These are phyloP conservation scores for Auricularia cornea DNA, from an alignment of 768 basidiomycete genomes.

Conservation along the genomic window DNA sequence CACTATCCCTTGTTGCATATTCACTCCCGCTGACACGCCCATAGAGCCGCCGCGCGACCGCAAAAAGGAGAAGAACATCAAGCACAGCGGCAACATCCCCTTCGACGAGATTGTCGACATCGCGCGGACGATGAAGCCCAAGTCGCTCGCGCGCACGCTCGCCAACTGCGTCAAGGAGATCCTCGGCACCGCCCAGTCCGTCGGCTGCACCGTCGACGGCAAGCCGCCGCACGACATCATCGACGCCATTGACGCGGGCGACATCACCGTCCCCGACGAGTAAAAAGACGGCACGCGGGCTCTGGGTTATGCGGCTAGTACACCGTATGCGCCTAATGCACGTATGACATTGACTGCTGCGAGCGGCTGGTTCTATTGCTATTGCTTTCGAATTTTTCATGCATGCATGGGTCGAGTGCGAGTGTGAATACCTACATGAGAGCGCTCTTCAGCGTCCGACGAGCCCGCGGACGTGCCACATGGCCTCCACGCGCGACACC, in stretches of 20 bases:
- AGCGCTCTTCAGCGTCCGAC: not conserved
- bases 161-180: slow-evolving; percentile 94
- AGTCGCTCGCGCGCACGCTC: slow-evolving; percentile 88
- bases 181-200: slow-evolving; percentile 91
- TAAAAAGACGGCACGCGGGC: slow-evolving; percentile 30
- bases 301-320: not conserved
- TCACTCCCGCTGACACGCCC: slow-evolving; percentile 11
- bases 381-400: no score
- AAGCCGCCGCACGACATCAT: slow-evolving; percentile 89
- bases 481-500: not conserved
- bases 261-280: slow-evolving; percentile 81
- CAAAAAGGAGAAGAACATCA: slow-evolving; percentile 99
- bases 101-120: slow-evolving; percentile 92
- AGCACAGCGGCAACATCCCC: slow-evolving; percentile 89
- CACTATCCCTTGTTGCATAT: no score
- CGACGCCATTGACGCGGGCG: slow-evolving; percentile 75
- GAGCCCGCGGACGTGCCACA: not conserved
- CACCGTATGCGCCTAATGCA: no score
- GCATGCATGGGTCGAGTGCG: not conserved
- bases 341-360: no score
- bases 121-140: slow-evolving; percentile 91
- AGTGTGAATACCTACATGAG: not conserved
- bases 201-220: slow-evolving; percentile 96
- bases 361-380: no score
- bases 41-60: slow-evolving; percentile 99